phyloP scores from a whole-genome alignment of 202 grass and related monocot species.

The Dendrocalamus latiflorus region DNA sequence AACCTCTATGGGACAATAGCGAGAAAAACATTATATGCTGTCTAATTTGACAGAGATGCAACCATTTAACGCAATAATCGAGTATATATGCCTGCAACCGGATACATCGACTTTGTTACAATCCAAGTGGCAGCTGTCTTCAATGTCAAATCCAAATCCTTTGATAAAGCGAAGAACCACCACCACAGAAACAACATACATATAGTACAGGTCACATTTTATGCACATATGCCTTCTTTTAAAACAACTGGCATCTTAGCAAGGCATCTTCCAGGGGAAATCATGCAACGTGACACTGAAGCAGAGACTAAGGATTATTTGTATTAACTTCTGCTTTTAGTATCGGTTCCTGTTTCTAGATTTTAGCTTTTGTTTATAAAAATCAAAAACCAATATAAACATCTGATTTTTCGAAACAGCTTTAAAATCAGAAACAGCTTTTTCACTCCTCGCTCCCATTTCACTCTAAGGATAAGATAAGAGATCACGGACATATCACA shows the following conservation, averaged over 20 bases:
- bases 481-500: no score
- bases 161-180: not conserved
- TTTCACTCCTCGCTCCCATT: no score
- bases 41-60: not conserved
- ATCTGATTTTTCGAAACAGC: no score
- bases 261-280: not conserved
- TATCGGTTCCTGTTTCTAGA: no score
- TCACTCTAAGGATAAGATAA: no score
- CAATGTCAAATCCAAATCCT: not conserved
- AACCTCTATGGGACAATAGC: not conserved
- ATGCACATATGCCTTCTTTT: not conserved
- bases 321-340: no score
- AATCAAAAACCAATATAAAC: no score
- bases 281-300: not conserved
- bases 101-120: not conserved
- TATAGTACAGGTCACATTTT: not conserved
- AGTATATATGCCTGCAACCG: not conserved
- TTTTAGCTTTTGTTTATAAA: no score
- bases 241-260: not conserved
- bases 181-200: not conserved
- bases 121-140: not conserved
- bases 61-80: not conserved
- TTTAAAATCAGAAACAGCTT: no score
- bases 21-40: not conserved
- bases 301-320: no score